phyloP scores from a whole-genome alignment of 163 green algal species.

The Prototheca cutis region DNA sequence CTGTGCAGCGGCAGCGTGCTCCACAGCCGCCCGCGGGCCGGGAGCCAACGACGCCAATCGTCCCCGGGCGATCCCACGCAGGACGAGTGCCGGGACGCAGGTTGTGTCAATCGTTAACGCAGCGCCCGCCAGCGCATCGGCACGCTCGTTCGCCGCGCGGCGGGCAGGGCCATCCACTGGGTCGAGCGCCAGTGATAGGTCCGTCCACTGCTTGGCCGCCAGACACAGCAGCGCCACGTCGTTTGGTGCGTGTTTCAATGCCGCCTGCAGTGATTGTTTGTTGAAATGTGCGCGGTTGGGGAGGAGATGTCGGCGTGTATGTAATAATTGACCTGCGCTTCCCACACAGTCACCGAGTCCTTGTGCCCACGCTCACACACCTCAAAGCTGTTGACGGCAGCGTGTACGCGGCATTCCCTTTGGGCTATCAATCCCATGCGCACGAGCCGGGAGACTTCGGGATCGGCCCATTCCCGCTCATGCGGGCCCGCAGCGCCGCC shows the following conservation, averaged over 20 bases:
- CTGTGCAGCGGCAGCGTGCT: constrained; percentile 24
- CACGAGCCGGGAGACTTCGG: not conserved
- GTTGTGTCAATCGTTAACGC: not conserved
- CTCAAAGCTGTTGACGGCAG: constrained; percentile 14
- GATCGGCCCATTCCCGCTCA: too few relatives aligned
- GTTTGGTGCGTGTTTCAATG: constrained; percentile 10
- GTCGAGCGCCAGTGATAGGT: constrained; percentile 18
- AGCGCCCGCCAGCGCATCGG: constrained; percentile 1
- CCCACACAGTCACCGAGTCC: too few relatives aligned
- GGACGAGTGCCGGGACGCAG: not conserved
- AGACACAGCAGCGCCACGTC: constrained; percentile 15
- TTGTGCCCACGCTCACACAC: not conserved
- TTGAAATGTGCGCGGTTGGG: too few relatives aligned
- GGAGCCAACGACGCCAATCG: constrained; percentile 28
- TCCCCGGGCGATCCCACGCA: constrained; percentile 25
- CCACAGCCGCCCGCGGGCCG: constrained; percentile 40
- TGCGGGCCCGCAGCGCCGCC: too few relatives aligned
- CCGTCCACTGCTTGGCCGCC: constrained; percentile 29
- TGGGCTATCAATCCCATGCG: not conserved
- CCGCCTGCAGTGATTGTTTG: constrained; percentile 5
- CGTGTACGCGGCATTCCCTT: constrained; percentile 3
- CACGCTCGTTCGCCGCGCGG: constrained; percentile 7
- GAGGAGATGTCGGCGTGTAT: too few relatives aligned
- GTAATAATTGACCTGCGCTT: too few relatives aligned
- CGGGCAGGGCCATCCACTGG: constrained; percentile 3